Conservation (phyloP, 2,329 filamentous ascomycete species). For the Diaporthe sp. region DNA sequence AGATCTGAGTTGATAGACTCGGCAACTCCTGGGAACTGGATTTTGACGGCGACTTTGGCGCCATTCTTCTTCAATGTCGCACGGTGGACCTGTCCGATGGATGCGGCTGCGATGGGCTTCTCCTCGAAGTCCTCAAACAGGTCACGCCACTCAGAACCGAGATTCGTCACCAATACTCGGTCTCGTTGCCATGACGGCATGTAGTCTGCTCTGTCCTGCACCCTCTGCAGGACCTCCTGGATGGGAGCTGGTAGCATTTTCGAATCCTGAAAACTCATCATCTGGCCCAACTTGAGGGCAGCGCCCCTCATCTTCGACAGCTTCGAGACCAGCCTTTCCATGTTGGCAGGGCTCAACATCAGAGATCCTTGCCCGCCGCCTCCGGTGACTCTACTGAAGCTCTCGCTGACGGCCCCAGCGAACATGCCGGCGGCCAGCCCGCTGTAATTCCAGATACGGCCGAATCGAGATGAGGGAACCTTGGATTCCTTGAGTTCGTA, state of each 20-base stretch:
- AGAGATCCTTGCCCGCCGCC: slow-evolving; percentile 79
- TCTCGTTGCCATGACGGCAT: slow-evolving; percentile 97
- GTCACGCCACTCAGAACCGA: slow-evolving; percentile 87
- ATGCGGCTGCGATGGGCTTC: slow-evolving; percentile 92
- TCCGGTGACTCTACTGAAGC: slow-evolving; percentile 84
- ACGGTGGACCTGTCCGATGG: slow-evolving; percentile 95
- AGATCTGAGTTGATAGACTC: slow-evolving; percentile 97
- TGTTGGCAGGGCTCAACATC: slow-evolving; percentile 89
- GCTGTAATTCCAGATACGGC: slow-evolving; percentile 94
- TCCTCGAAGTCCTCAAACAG: slow-evolving; percentile 90
- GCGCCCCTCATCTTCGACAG: slow-evolving; percentile 97
- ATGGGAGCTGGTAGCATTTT: slow-evolving; percentile 93
- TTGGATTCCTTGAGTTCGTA: slow-evolving; percentile 89
- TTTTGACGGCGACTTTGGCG: slow-evolving; percentile 89
- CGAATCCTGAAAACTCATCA: slow-evolving; percentile 98
- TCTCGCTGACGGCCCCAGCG: slow-evolving; percentile 89
- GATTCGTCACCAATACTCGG: slow-evolving; percentile 82
- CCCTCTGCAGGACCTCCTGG: slow-evolving; percentile 90
- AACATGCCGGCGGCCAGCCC: slow-evolving; percentile 96
- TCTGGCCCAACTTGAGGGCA: slow-evolving; percentile 96
- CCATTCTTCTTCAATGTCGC: slow-evolving; percentile 83
- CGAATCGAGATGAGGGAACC: slow-evolving; percentile 89
- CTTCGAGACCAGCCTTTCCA: slow-evolving; percentile 93
- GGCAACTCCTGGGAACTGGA: slow-evolving; percentile 97
- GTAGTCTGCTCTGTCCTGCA: slow-evolving; percentile 97